Base-by-base conservation (phyloP, 2,329 filamentous ascomycete species). In the Metarhizium album region DNA sequence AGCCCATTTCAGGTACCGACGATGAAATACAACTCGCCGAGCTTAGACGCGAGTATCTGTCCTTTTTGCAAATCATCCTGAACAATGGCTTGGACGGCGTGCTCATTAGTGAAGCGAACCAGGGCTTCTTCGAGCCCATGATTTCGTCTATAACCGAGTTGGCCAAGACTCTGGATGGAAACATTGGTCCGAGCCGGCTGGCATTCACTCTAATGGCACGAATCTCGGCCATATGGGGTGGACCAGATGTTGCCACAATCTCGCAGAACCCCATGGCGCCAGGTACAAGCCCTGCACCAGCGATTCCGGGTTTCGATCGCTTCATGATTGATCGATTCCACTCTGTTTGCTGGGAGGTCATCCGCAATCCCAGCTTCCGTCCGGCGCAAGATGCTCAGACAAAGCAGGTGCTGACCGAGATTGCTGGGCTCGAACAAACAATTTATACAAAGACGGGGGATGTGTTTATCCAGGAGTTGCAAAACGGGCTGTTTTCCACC, bases 21-120 rank as follows among this genome's bases (percentile, higher is more conserved):
- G 93, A 98, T 62, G 90, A 95, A 68, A 94, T 98, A 53, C 90
- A 98, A 67, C 79, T 97, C 49, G 84, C 82, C 16, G 93, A 97
- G 68, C 75, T 98, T 54, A 86, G 91, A 58, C 81, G 89, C 56
- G 91, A 98, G 64, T 98, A 96, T 61, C 76, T 98, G n/a, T 89
- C 90, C 50, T 97, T 98, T 67, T 73, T 98, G 55, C 81, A 90
- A 47, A 84, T 95, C 52, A 90, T 98, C 53, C 71, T 98, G 37
- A 88, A 88, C 65, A 94, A 98, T 63, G 87, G 94, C 50, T 80
- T 98, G 4, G 89, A 87, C 9, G 80, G 84, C 24, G 89, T 97
- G 13, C 82, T 98, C 42, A 86, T 98, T 56, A 95, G 89, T 62
- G 83, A 88, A 62, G 78, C 83, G 9, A 98, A 98, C 69, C 91